phyloP scores from a whole-genome alignment of 108 stramenopile genomes.

The Craspedostauros australis region DNA sequence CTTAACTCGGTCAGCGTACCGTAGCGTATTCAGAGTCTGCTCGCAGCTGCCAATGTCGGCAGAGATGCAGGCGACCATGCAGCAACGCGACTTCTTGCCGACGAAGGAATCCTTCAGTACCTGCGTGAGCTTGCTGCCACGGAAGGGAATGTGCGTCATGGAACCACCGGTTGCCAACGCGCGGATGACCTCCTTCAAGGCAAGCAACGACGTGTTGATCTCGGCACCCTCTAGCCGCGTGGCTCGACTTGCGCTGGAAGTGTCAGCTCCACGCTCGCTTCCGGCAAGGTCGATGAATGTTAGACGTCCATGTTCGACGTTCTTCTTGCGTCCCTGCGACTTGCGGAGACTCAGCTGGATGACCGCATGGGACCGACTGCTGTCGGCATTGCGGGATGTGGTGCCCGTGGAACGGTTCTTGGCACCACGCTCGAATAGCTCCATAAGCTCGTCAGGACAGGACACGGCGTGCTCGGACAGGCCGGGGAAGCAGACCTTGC shows the following conservation, averaged over 20 bases:
- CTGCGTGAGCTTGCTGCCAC: slow-evolving; percentile 96
- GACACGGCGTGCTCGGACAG: slow-evolving; percentile 74
- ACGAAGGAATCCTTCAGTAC: slow-evolving; percentile 95
- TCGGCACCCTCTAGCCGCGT: slow-evolving; percentile 96
- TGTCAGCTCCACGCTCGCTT: slow-evolving; percentile 95
- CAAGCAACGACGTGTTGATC: slow-evolving; percentile 96
- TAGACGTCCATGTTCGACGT: slow-evolving; percentile 79
- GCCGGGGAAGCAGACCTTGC: slow-evolving; percentile 93
- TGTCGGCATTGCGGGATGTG: slow-evolving; percentile 89
- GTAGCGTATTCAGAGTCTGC: slow-evolving; percentile 97
- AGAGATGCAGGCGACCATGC: slow-evolving; percentile 96
- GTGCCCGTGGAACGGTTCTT: slow-evolving; percentile 92
- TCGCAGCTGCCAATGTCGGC: slow-evolving; percentile 91
- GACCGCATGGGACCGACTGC: slow-evolving; percentile 92
- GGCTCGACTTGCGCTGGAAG: slow-evolving; percentile 84
- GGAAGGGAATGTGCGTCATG: slow-evolving; percentile 94
- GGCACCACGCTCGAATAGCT: slow-evolving; percentile 86
- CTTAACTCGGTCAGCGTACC: slow-evolving; percentile 95
- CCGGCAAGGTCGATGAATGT: slow-evolving; percentile 98
- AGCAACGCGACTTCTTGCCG: slow-evolving; percentile 83
- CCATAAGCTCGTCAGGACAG: slow-evolving; percentile 79
- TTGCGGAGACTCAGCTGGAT: slow-evolving; percentile 82
- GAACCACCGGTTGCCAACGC: slow-evolving; percentile 85
- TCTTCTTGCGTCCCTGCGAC: slow-evolving; percentile 39
- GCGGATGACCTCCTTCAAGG: slow-evolving; percentile 99